phyloP scores from a whole-genome alignment of 768 basidiomycete genomes.

The Terana coerulea region DNA sequence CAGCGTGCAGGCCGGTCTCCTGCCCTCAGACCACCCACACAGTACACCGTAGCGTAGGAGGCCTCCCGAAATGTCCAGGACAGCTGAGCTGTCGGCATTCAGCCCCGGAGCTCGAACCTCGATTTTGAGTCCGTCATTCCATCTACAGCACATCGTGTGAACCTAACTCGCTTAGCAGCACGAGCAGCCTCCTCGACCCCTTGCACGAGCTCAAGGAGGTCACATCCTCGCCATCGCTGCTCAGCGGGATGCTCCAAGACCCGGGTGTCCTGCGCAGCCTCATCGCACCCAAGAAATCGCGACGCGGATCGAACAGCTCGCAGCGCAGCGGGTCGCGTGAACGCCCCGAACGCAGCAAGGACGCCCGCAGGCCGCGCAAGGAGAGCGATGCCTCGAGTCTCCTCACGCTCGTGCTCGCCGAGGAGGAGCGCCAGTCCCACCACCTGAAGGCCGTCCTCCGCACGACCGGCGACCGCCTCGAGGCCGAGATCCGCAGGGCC shows the following conservation, averaged over 20 bases:
- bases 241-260: conserved; percentile 42
- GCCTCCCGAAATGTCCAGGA: neutral
- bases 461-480: conserved; percentile 48
- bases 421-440: conserved; percentile 56
- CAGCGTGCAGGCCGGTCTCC: conserved; percentile 13
- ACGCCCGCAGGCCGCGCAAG: conserved; percentile 15
- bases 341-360: conserved; percentile 27
- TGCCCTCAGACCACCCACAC: neutral
- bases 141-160: neutral
- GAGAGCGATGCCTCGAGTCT: conserved; percentile 24
- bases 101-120: neutral
- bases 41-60: neutral
- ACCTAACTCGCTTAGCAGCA: neutral
- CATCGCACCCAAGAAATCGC: conserved; percentile 31
- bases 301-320: conserved; percentile 35
- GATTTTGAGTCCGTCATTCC: neutral
- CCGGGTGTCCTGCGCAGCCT: conserved; percentile 35
- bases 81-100: neutral
- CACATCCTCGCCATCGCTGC: conserved; percentile 40
- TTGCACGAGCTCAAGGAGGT: conserved; percentile 35
- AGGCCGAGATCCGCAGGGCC: conserved; percentile 53
- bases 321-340: conserved; percentile 25
- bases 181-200: conserved; percentile 6
- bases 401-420: conserved; percentile 38
- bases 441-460: conserved; percentile 52